Conservation (phyloP, 768 basidiomycete species). For the Lyophyllum atratum region DNA sequence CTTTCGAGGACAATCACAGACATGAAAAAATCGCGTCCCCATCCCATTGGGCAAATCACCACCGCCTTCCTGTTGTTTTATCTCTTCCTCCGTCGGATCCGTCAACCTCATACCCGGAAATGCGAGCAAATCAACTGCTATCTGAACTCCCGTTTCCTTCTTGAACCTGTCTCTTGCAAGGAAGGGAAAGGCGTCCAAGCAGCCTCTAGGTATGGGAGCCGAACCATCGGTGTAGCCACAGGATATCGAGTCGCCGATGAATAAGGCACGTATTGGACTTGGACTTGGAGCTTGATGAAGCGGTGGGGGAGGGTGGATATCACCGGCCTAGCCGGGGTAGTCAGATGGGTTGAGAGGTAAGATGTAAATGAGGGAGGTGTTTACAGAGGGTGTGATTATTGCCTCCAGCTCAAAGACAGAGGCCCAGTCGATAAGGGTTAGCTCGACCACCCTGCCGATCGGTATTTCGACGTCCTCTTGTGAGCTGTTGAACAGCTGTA, state of each 20-base stretch:
- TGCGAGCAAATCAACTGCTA: conserved; percentile 9
- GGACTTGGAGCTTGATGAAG: not conserved
- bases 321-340: too few species aligned
- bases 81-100: conserved; percentile 4
- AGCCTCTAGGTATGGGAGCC: conserved; percentile 2
- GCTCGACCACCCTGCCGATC: not conserved
- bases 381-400: conserved; percentile 5
- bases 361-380: too few species aligned
- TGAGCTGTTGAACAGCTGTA: not conserved
- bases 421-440: conserved; percentile 12
- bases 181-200: conserved; percentile 11
- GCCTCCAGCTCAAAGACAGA: conserved; percentile 9
- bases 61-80: too few species aligned
- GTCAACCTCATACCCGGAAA: conserved; percentile 7
- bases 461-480: not conserved
- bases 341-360: not conserved
- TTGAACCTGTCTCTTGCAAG: conserved; percentile 7
- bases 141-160: not conserved
- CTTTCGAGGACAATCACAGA: not conserved
- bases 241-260: conserved; percentile 9
- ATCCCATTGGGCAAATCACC: conserved; percentile 1
- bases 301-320: not conserved
- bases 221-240: conserved; percentile 10
- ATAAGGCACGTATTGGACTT: not conserved
- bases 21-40: not conserved